These are phyloP conservation scores for Claviceps paspali DNA, from an alignment of 2,329 filamentous ascomycete species.

Conservation along the genomic window DNA sequence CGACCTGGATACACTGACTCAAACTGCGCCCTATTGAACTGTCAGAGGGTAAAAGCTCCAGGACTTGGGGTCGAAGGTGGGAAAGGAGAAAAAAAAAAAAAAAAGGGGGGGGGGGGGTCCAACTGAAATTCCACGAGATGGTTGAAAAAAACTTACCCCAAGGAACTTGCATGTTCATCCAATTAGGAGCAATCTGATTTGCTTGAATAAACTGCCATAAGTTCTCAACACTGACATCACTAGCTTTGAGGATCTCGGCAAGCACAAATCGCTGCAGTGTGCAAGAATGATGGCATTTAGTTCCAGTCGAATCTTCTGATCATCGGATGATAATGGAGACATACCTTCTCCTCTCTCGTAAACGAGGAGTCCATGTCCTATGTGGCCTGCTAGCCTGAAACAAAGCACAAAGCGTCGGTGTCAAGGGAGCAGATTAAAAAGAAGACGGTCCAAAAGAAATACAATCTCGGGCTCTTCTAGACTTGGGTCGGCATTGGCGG, in stretches of 20 bases:
- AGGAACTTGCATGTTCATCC: conserved; percentile 33
- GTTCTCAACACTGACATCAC: conserved; percentile 29
- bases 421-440: not conserved
- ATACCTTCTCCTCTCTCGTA: conserved; percentile 8
- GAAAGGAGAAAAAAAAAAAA: too few species aligned
- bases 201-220: conserved; percentile 32
- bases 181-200: conserved; percentile 26
- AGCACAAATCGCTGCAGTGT: conserved; percentile 36
- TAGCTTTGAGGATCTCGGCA: conserved; percentile 42
- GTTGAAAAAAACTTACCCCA: conserved; percentile 26
- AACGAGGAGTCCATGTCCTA: conserved; percentile 6
- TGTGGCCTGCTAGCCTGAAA: not conserved
- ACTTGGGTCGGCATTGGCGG: not conserved
- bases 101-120: too few species aligned
- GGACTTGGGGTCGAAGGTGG: too few species aligned
- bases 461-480: not conserved
- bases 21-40: conserved; percentile 27
- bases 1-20: conserved; percentile 28
- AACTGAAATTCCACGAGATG: too few species aligned
- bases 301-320: not conserved
- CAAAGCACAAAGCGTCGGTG: not conserved
- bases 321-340: not conserved
- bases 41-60: not conserved
- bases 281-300: not conserved
- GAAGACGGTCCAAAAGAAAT: not conserved